Evolutionary conservation across 768 basidiomycete species (phyloP).

Genomic region (Amanita molliuscula): DNA sequence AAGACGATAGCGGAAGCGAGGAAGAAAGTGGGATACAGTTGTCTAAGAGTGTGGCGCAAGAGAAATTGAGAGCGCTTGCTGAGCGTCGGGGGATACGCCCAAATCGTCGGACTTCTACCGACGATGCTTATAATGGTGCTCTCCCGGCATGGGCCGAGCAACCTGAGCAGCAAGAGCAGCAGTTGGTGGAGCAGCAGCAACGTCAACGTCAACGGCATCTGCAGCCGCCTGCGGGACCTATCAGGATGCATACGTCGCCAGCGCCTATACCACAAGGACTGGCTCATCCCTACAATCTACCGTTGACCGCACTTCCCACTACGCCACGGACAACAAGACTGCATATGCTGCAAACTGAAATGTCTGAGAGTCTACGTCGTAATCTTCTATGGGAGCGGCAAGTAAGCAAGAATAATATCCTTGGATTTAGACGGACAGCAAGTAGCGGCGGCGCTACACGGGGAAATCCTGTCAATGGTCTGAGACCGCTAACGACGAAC

Average conservation of each 20-base stretch:
- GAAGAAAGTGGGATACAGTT: constrained; percentile 38
- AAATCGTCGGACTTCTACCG: constrained; percentile 9
- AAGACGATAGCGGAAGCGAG: constrained; percentile 51
- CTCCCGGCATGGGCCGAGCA: constrained; percentile 2
- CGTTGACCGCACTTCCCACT: constrained; percentile 51
- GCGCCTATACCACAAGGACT: constrained; percentile 42
- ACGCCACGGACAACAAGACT: constrained; percentile 81
- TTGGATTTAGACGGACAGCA: constrained; percentile 21
- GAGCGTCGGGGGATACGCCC: constrained; percentile 30
- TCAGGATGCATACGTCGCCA: constrained; percentile 13
- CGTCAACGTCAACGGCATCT: constrained; percentile 7
- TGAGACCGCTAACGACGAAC: constrained; percentile 19
- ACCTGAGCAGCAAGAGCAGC: background rate
- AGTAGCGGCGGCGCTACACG: constrained; percentile 18
- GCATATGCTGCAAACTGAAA: constrained; percentile 75
- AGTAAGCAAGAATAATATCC: constrained; percentile 42
- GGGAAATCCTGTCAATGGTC: constrained; percentile 15
- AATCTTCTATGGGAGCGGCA: constrained; percentile 78
- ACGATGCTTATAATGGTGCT: background rate
- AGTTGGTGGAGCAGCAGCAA: background rate
- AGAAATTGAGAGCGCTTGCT: constrained; percentile 50
- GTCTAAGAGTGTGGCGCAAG: constrained; percentile 60
- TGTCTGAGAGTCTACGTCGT: constrained; percentile 74
- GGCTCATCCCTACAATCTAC: constrained; percentile 65
- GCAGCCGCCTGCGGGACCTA: constrained; percentile 8